Percentiles rank a stretch among this genome's conserved stretches.
Conservation (phyloP, 2,329 filamentous ascomycete genomes). For the Colletotrichum cordylinicola region DNA sequence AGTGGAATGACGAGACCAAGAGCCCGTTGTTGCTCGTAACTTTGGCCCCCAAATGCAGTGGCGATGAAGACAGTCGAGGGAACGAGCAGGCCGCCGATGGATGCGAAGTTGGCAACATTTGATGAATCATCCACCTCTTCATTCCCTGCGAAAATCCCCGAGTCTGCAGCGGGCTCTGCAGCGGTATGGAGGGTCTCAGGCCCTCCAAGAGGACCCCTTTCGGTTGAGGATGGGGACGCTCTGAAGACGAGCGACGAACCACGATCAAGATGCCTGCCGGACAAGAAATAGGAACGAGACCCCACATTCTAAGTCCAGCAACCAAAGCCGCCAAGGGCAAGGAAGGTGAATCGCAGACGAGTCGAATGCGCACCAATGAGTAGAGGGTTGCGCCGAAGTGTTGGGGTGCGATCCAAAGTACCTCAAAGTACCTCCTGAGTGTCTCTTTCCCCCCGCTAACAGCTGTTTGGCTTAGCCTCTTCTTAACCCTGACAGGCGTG, state of each 20-base stretch:
- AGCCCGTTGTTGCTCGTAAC: neutral
- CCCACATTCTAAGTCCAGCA: neutral
- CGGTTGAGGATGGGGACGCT: constrained; percentile 11
- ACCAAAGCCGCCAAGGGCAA: constrained; percentile 7
- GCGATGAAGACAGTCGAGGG: neutral
- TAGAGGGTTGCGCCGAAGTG: constrained; percentile 3
- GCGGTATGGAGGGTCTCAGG: constrained; percentile 16
- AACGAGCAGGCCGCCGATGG: neutral
- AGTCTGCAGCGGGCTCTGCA: constrained; percentile 21
- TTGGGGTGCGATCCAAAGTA: constrained; percentile 10
- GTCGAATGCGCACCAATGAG: constrained; percentile 19
- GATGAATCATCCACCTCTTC: constrained; percentile 4
- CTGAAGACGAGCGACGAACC: constrained; percentile 3
- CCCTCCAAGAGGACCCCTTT: constrained; percentile 2
- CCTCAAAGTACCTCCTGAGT: neutral
- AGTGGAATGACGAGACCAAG: neutral
- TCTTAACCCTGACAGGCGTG: neutral
- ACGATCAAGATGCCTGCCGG: constrained; percentile 9
- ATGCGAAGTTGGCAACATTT: neutral
- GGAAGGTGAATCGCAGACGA: constrained; percentile 17
- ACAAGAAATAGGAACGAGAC: neutral
- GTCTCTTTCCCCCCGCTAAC: neutral
- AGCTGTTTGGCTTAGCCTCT: neutral
- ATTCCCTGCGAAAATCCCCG: constrained; percentile 19
- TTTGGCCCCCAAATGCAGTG: neutral